phyloP scores from a whole-genome alignment of 1,284 basidiomycete genomes.

The Sparassis latifolia region DNA sequence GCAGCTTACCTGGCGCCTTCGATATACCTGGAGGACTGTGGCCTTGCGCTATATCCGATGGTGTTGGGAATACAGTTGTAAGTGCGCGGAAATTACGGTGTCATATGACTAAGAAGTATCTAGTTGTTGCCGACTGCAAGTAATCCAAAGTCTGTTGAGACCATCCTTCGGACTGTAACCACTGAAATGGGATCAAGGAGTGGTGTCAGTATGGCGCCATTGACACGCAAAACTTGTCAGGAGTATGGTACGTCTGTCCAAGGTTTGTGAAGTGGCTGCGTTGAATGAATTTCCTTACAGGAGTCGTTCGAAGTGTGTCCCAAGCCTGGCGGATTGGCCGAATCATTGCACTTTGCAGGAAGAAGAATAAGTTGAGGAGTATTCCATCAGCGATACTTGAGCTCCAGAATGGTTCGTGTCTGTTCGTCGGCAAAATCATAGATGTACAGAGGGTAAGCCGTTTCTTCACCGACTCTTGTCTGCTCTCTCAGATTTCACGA shows the following conservation, averaged over 20 bases:
- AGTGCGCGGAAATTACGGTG: too few species aligned
- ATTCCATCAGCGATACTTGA: constrained; percentile 44
- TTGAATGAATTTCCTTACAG: constrained; percentile 3
- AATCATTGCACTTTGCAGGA: constrained; percentile 22
- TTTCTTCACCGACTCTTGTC: neutral
- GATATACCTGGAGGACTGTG: constrained; percentile 30
- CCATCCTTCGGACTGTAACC: constrained; percentile 23
- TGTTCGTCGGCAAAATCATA: constrained; percentile 49
- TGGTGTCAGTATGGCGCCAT: constrained; percentile 35
- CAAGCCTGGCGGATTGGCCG: constrained; percentile 51
- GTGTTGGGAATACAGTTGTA: constrained; percentile 33
- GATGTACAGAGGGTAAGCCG: constrained; percentile 35
- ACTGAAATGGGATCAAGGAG: constrained; percentile 39
- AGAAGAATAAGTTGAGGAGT: constrained; percentile 31
- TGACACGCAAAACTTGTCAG: constrained; percentile 26
- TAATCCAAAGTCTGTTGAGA: constrained; percentile 22
- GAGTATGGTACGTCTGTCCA: constrained; percentile 27
- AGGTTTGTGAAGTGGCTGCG: too few species aligned
- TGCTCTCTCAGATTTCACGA: neutral
- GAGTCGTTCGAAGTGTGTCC: constrained; percentile 39
- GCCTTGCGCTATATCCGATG: constrained; percentile 41
- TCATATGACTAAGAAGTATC: neutral
- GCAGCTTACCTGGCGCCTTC: constrained; percentile 35
- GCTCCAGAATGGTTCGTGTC: constrained; percentile 40
- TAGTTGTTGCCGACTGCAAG: constrained; percentile 26